Evolutionary conservation across 1,284 basidiomycete genomes (phyloP), one percentile per base, ranked within the genome.

Genomic region (Xerocomus minutiporus): DNA sequence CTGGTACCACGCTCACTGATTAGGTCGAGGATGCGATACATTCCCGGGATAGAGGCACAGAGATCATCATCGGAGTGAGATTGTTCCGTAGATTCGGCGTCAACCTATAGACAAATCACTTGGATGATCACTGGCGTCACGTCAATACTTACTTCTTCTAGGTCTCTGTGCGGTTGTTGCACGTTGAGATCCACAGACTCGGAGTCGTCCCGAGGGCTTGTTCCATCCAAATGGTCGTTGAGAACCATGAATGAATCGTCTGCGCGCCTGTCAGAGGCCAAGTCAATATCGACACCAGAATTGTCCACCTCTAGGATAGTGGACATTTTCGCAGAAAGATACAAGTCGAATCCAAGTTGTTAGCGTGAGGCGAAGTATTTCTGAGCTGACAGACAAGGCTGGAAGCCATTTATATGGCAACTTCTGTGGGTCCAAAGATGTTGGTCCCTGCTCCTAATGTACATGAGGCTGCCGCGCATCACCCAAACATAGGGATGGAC

Each of bases 21-120:
- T 25, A 83, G 63, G 57, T 83, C 78, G n/a, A 83, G 67, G 32
- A 83, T 75, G 6, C 80, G 72, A 62, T 78, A 80, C 68, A 81
- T 68, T 12, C 74, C 75, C 1, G 64, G 60, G 51, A 79, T 65
- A 8, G 61, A 59, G 20, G 55, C 50, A 43, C 66, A 64, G 12
- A 73, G 48, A 57, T 73, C 65, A 8, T 59, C 54, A n/a, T 63
- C 54, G 6, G 51, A 28, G 6, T 5, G 48, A 35, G 46, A 17
- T 36, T 41, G 23, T 20, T 59, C 62, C 15, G 35, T 20, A 1
- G 6, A 35, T 42, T 59, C 55, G 3, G 43, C 26, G 7, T 65
- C 65, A 2, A 32, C 42, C 65, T 64, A 38, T 13, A 20, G 45
- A 36, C 9, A 39, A 20, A 23, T 11, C 6, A n/a, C 15, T 46